These are phyloP conservation scores for Candida nemodendra DNA, from an alignment of 805 yeast species.

Conservation along the genomic window DNA sequence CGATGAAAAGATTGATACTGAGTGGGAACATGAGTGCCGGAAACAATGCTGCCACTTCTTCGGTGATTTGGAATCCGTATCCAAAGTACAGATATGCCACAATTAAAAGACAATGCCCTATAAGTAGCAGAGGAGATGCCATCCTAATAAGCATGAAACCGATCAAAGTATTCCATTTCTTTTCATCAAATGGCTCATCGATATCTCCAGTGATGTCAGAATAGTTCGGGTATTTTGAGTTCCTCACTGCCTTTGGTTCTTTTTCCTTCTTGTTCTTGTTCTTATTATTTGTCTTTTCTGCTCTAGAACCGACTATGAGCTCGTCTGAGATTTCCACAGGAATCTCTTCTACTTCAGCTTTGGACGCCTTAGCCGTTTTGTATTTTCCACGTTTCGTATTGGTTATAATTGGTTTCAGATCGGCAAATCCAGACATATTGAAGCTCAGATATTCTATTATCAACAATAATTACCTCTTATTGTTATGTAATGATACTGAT, in stretches of 20 bases:
- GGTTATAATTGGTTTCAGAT: slow-evolving; percentile 18
- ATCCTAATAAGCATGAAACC: slow-evolving; percentile 29
- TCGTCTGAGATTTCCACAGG: slow-evolving; percentile 6
- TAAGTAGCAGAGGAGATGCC: slow-evolving; percentile 25
- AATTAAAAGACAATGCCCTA: slow-evolving; percentile 22
- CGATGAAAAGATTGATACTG: slow-evolving; percentile 20
- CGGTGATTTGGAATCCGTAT: slow-evolving; percentile 15
- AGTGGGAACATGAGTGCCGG: slow-evolving; percentile 23
- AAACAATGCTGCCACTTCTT: slow-evolving; percentile 10
- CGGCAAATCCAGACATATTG: slow-evolving; percentile 24
- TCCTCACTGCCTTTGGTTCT: background rate
- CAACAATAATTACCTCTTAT: background rate
- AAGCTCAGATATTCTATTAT: too few relatives aligned
- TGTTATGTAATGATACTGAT: too few relatives aligned
- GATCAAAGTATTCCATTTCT: slow-evolving; percentile 23
- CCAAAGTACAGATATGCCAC: slow-evolving; percentile 20
- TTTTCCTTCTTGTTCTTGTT: slow-evolving; percentile 10
- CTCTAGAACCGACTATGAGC: slow-evolving; percentile 4
- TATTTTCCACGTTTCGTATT: slow-evolving; percentile 18
- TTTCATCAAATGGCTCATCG: slow-evolving; percentile 15
- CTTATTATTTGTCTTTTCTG: slow-evolving; percentile 22
- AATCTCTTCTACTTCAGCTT: background rate
- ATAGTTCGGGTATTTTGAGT: slow-evolving; percentile 9
- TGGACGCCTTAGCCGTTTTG: slow-evolving; percentile 6
- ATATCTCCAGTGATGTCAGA: slow-evolving; percentile 8